Base-by-base conservation (phyloP, 768 basidiomycete species). In the Candolleomyces eurysporus region DNA sequence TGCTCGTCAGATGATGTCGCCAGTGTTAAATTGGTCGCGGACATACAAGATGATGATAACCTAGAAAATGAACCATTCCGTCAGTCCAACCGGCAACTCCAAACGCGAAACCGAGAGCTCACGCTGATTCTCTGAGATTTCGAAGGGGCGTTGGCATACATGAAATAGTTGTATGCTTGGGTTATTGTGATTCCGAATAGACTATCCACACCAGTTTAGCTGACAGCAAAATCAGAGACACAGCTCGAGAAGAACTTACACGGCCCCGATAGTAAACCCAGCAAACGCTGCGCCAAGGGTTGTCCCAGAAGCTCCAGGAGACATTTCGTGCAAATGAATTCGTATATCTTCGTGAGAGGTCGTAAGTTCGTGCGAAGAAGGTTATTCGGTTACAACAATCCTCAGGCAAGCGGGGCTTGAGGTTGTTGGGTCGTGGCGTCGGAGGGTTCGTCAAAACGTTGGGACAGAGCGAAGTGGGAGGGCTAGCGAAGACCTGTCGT, bases 141-240 rank as follows among this genome's bases (percentile, higher is more conserved):
- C 14, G 59, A 45, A 26, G 71, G 71, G 13, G 65, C 58, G 30
- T 21, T 60, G 45, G 31, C 54, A 17, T 63, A 66, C 42, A 69
- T 67, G 56, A 65, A 73, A 61, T 74, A 74, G 48, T 72, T 66
- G 51, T 68, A 74, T 1, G 70, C 63, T 58, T 74, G 73, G 39
- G 70, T 62, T 6, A 73, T 58, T 4, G 71, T 73, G 52, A 74
- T 71, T 11, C 73, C 73, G 59, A 68, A 74, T 17, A 74, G 57
- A 51, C 71, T 74, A 58, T 5, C 21, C 10, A n/a, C 6, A 10
- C 9, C 22, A 56, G 19, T 6, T 48, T 19, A 31, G 32, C 55
- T 39, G 56, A 22, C 19, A 39, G 46, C 36, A 30, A 48, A 54
- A 14, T 2, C 51, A 22, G 40, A 11, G 53, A 39, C 19, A 22